Evolutionary conservation across 2,329 filamentous ascomycete species (phyloP).

Genomic region (Bipolaris oryzae): DNA sequence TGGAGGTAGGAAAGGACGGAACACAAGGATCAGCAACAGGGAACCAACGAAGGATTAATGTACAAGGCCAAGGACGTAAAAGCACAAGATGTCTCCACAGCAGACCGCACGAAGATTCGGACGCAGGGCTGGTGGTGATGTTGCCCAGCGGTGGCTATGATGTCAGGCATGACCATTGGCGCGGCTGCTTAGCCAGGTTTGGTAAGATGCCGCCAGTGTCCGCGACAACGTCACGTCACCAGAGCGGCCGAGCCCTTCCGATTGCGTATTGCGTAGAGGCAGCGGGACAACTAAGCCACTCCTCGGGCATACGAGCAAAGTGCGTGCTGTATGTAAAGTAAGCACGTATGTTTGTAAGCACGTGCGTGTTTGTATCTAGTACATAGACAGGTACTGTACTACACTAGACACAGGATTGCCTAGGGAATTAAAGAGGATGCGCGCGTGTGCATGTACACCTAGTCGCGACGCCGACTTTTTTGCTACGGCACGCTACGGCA

Average conservation of each 20-base stretch:
- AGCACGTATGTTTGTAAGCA: no score
- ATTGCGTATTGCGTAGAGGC: no score
- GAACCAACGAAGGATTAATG: conserved; percentile 6
- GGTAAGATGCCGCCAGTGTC: conserved; percentile 14
- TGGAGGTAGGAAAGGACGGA: conserved; percentile 1
- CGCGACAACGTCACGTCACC: conserved; percentile 14
- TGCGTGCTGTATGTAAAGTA: neutral
- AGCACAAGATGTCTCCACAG: neutral
- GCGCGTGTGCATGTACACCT: conserved; percentile 11
- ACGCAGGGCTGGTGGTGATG: conserved; percentile 9
- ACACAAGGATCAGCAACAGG: conserved; percentile 3
- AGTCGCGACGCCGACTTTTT: conserved; percentile 7
- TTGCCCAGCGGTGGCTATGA: conserved; percentile 16
- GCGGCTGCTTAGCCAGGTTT: conserved; percentile 11
- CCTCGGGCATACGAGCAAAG: neutral
- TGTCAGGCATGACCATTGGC: conserved; percentile 15
- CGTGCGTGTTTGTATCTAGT: no score
- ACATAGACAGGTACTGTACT: no score
- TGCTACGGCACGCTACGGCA: neutral
- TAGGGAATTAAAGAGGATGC: neutral
- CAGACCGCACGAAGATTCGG: conserved; percentile 13
- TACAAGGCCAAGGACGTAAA: conserved; percentile 7
- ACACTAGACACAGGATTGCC: neutral
- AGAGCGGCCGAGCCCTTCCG: conserved; percentile 6
- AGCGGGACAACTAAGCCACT: conserved; percentile 1